phyloP scores from a whole-genome alignment of 371 early-diverging fungal genomes.

The Ecytonucleospora hepatopenaei region DNA sequence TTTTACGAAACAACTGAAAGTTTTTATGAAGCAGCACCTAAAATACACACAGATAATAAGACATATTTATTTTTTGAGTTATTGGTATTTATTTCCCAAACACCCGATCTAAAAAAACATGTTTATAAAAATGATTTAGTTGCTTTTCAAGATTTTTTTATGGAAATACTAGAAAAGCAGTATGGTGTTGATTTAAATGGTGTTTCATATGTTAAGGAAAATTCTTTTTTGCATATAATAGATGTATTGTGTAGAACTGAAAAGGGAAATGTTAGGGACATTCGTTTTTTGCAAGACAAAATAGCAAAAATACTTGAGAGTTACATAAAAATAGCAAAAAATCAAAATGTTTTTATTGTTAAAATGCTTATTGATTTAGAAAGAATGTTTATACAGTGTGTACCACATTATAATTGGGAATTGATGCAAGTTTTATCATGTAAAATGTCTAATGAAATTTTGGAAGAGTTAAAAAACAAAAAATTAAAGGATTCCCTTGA shows the following conservation, averaged over 20 bases:
- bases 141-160: not conserved
- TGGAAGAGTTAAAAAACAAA: not conserved
- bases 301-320: not conserved
- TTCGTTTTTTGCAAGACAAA: not conserved
- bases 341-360: not conserved
- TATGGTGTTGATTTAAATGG: not conserved
- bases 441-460: not conserved
- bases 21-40: constrained; percentile 33
- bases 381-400: not conserved
- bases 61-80: not conserved
- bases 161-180: not conserved
- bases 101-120: constrained; percentile 33
- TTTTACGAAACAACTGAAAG: constrained; percentile 37
- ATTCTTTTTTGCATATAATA: not conserved
- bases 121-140: not conserved
- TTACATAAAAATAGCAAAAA: not conserved
- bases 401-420: not conserved
- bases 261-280: not conserved
- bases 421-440: not conserved
- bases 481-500: not conserved
- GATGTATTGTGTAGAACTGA: constrained; percentile 2
- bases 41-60: not conserved
- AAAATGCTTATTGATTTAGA: not conserved
- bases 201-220: too few relatives aligned
- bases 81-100: constrained; percentile 22